Conservation (phyloP, 768 basidiomycete species). For the Xerocomus potaroensis region DNA sequence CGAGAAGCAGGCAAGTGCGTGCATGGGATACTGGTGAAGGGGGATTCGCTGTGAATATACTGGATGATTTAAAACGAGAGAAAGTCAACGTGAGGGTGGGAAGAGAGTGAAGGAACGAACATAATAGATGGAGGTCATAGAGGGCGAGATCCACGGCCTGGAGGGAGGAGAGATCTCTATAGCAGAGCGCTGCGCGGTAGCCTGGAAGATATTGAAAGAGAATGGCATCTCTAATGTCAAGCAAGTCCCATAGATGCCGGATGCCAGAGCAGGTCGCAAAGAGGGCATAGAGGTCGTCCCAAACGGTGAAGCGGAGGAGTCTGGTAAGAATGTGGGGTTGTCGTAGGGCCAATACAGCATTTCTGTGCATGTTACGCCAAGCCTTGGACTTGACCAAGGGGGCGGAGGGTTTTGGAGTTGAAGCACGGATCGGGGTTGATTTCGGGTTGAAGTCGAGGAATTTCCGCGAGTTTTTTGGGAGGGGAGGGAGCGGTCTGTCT, state of each 20-base stretch:
- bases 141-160: slow-evolving; percentile 51
- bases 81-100: slow-evolving; percentile 5
- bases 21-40: slow-evolving; percentile 68
- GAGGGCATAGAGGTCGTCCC: slow-evolving; percentile 40
- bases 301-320: slow-evolving; percentile 31
- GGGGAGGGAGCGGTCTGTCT: slow-evolving; percentile 19
- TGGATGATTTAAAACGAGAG: slow-evolving; percentile 23
- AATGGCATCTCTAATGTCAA: slow-evolving; percentile 35
- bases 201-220: slow-evolving; percentile 54
- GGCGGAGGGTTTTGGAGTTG: slow-evolving; percentile 2
- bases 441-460: not conserved
- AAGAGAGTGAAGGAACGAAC: slow-evolving; percentile 42
- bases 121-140: slow-evolving; percentile 56
- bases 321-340: slow-evolving; percentile 33
- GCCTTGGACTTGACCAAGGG: slow-evolving; percentile 17
- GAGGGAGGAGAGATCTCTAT: slow-evolving; percentile 37
- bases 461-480: slow-evolving; percentile 7
- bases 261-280: slow-evolving; percentile 33
- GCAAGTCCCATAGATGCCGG: slow-evolving; percentile 30
- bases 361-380: slow-evolving; percentile 28
- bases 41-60: slow-evolving; percentile 63
- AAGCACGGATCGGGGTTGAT: not conserved
- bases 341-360: slow-evolving; percentile 25
- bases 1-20: slow-evolving; percentile 54
- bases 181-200: slow-evolving; percentile 43